Evolutionary conservation across 768 basidiomycete genomes (phyloP).

Genomic region (Pisolithus albus): DNA sequence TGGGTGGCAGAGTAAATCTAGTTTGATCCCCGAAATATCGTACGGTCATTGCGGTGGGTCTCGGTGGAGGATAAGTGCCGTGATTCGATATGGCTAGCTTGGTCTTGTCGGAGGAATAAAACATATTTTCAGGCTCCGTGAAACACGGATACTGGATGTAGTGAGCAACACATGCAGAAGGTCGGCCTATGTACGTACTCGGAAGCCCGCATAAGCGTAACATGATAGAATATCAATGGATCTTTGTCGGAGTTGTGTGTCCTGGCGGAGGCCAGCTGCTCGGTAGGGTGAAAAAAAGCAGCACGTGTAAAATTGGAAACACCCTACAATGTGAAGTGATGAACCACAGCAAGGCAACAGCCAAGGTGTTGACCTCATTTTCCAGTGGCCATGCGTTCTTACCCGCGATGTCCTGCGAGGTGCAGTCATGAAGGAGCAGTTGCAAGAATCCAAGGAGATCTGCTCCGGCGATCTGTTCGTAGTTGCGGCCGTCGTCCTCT

Average conservation of each 20-base stretch:
- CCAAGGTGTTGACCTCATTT: constrained; percentile 40
- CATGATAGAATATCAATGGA: constrained; percentile 35
- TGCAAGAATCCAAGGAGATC: constrained; percentile 36
- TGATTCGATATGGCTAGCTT: constrained; percentile 14
- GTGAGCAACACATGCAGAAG: constrained; percentile 5
- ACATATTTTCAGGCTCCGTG: constrained; percentile 29
- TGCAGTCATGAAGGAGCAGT: constrained; percentile 32
- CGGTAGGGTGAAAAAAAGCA: too few species aligned
- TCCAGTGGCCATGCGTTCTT: constrained; percentile 46
- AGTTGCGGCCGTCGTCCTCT: constrained; percentile 47
- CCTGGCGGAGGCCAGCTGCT: constrained; percentile 22
- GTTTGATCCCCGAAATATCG: constrained; percentile 38
- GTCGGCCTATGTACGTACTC: constrained; percentile 30
- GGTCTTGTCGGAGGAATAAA: constrained; percentile 14
- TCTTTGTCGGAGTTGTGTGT: constrained; percentile 28
- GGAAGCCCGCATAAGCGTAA: constrained; percentile 44
- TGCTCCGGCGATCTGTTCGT: constrained; percentile 40
- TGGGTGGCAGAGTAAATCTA: constrained; percentile 33
- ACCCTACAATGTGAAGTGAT: constrained; percentile 28
- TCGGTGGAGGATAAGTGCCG: constrained; percentile 24
- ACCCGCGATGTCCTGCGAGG: constrained; percentile 31
- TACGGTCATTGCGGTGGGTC: constrained; percentile 25
- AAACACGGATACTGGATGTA: constrained; percentile 32
- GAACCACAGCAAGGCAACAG: constrained; percentile 43
- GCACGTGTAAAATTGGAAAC: not conserved